Conservation (phyloP, 768 basidiomycete species). For the Russula virescens region DNA sequence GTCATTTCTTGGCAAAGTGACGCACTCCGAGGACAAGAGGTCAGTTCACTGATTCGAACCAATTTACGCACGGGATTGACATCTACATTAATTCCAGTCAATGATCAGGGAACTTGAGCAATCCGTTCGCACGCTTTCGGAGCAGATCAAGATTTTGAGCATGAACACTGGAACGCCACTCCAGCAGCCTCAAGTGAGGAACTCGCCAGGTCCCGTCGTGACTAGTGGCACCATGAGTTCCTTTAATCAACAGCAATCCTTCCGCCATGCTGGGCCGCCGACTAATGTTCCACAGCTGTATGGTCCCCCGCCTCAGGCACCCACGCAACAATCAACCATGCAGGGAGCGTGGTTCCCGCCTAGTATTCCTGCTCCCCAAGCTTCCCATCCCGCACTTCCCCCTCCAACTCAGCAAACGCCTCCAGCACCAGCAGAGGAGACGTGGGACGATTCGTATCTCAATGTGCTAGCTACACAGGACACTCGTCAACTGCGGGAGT, state of each 20-base stretch:
- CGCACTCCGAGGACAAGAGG: conserved; percentile 72
- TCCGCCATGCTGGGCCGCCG: conserved; percentile 37
- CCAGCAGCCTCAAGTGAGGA: conserved; percentile 25
- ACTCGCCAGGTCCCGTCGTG: conserved; percentile 22
- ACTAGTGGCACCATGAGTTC: conserved; percentile 4
- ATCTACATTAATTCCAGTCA: conserved; percentile 37
- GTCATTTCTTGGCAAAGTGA: conserved; percentile 78
- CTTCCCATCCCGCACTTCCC: conserved; percentile 70
- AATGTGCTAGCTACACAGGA: conserved; percentile 74
- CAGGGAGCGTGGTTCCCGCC: conserved; percentile 53
- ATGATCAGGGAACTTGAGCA: conserved; percentile 79
- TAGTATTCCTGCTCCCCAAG: conserved; percentile 72
- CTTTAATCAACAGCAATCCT: conserved; percentile 19
- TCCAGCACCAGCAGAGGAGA: conserved; percentile 56
- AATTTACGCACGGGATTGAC: conserved; percentile 20
- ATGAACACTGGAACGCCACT: conserved; percentile 38
- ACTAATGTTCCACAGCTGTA: conserved; percentile 28
- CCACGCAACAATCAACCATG: conserved; percentile 25
- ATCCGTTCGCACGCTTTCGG: conserved; percentile 64
- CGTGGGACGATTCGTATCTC: conserved; percentile 79
- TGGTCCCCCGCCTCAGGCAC: conserved; percentile 23
- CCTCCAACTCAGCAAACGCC: conserved; percentile 50
- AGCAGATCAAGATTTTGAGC: conserved; percentile 77
- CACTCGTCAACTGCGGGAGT: conserved; percentile 62
- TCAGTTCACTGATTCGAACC: conserved; percentile 31